Percentiles rank a stretch among this genome's conserved stretches.
These are phyloP conservation scores for Schrenkiella parvula DNA, from an alignment of 345 rosid species.

Conservation along the genomic window DNA sequence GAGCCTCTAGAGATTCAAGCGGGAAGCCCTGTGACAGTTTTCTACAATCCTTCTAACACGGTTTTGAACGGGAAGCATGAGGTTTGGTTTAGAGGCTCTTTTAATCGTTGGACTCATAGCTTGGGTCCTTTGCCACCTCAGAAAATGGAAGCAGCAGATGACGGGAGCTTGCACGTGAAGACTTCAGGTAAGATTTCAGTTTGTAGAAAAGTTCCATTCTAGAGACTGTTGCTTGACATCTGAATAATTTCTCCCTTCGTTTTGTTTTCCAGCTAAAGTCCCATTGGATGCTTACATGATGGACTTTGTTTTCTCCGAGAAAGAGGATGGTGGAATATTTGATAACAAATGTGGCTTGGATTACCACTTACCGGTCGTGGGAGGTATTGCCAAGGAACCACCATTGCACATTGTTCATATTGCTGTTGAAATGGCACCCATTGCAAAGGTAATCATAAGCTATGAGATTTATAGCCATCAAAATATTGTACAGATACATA, in stretches of 20 bases:
- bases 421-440: conserved; percentile 97
- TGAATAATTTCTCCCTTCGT: conserved; percentile 10
- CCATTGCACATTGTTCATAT: conserved; percentile 90
- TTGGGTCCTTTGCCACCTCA: conserved; percentile 76
- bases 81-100: conserved; percentile 90
- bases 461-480: background rate
- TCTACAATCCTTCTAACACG: conserved; percentile 83
- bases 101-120: conserved; percentile 89
- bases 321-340: conserved; percentile 74
- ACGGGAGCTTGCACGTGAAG: conserved; percentile 53
- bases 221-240: background rate
- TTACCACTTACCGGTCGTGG: conserved; percentile 78
- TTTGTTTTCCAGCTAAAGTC: conserved; percentile 63
- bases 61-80: conserved; percentile 78
- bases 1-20: conserved; percentile 84
- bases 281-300: conserved; percentile 92
- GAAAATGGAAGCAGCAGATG: conserved; percentile 62
- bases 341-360: conserved; percentile 78
- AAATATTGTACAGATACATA: background rate
- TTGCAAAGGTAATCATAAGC: conserved; percentile 65
- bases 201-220: background rate
- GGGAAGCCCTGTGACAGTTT: conserved; percentile 57
- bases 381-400: conserved; percentile 74
- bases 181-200: conserved; percentile 48
- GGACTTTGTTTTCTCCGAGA: conserved; percentile 97